A percentile compares a stretch with the other conserved stretches of the same genome.
Conservation (phyloP, 768 basidiomycete genomes). For the Tulasnella sp. region DNA sequence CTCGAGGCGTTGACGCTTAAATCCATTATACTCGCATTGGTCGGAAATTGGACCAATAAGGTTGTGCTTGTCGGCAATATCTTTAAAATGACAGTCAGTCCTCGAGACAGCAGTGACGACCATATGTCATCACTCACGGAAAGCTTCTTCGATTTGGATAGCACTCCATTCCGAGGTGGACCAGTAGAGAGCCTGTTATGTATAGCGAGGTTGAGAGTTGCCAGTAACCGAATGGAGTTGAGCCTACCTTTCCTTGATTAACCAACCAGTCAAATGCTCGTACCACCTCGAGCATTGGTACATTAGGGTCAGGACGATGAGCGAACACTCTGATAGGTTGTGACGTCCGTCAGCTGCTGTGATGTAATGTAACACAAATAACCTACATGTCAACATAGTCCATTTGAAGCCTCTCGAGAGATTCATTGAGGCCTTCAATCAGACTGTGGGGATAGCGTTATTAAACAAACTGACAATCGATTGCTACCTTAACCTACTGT, state of each 20-base stretch:
- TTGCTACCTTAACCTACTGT: conserved; percentile 18
- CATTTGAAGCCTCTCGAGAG: conserved; percentile 51
- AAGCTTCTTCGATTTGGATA: conserved; percentile 52
- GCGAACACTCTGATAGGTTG: conserved; percentile 19
- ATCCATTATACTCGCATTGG: conserved; percentile 45
- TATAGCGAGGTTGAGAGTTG: too few species aligned
- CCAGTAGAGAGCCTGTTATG: conserved; percentile 55
- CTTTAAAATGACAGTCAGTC: too few species aligned
- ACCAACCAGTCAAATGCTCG: conserved; percentile 71
- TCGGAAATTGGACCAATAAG: conserved; percentile 60
- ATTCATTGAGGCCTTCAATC: conserved; percentile 59
- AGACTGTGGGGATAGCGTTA: conserved; percentile 32
- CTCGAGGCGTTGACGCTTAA: conserved; percentile 38
- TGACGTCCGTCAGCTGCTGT: too few species aligned
- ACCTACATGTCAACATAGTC: conserved; percentile 61
- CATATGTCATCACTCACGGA: too few species aligned
- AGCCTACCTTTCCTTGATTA: conserved; percentile 49
- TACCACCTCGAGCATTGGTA: conserved; percentile 66
- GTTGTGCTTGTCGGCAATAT: conserved; percentile 51
- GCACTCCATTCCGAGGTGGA: conserved; percentile 70
- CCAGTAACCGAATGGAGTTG: too few species aligned
- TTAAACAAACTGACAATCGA: neutral
- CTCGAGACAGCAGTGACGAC: too few species aligned
- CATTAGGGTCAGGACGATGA: too few species aligned
- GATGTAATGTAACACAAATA: too few species aligned